phyloP scores from a whole-genome alignment of 345 rosid species.

The Camelina sativa region DNA sequence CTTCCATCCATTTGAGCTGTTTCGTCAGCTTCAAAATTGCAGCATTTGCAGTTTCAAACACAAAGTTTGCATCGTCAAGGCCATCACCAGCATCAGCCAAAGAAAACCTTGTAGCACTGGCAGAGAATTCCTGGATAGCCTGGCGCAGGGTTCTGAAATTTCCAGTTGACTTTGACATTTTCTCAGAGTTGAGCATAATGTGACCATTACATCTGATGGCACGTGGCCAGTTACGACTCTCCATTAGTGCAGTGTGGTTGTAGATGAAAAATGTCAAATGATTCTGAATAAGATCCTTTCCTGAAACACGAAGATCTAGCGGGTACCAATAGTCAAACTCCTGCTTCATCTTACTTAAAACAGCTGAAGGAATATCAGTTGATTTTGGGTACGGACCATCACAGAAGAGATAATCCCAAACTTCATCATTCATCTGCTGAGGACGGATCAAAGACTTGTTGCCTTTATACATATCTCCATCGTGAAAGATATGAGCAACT shows the following conservation, averaged over 20 bases:
- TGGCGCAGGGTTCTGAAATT: slow-evolving; percentile 86
- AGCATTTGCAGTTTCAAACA: slow-evolving; percentile 86
- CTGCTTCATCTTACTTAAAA: slow-evolving; percentile 82
- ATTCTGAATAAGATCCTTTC: slow-evolving; percentile 96
- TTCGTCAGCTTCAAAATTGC: slow-evolving; percentile 87
- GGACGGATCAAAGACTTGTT: slow-evolving; percentile 56
- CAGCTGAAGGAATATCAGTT: slow-evolving; percentile 57
- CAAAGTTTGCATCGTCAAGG: slow-evolving; percentile 97
- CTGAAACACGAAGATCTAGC: slow-evolving; percentile 92
- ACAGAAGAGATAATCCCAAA: slow-evolving; percentile 88
- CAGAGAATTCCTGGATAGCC: slow-evolving; percentile 72
- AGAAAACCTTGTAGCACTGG: slow-evolving; percentile 87
- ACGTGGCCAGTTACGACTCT: slow-evolving; percentile 81
- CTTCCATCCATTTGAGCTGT: slow-evolving; percentile 94
- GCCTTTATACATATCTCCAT: slow-evolving; percentile 77
- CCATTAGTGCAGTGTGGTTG: slow-evolving; percentile 87
- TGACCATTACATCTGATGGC: slow-evolving; percentile 96
- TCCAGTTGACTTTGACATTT: slow-evolving; percentile 98
- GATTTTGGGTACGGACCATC: slow-evolving; percentile 70
- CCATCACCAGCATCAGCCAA: slow-evolving; percentile 99
- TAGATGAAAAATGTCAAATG: slow-evolving; percentile 86
- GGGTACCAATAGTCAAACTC: slow-evolving; percentile 99
- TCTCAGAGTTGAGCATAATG: slow-evolving; percentile 92
- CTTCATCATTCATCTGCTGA: slow-evolving; percentile 83
- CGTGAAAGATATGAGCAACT: slow-evolving; percentile 79